Percentiles rank a stretch among this genome's conserved stretches.
Conservation (phyloP, 2,329 filamentous ascomycete species). For the Diplodia corticola region DNA sequence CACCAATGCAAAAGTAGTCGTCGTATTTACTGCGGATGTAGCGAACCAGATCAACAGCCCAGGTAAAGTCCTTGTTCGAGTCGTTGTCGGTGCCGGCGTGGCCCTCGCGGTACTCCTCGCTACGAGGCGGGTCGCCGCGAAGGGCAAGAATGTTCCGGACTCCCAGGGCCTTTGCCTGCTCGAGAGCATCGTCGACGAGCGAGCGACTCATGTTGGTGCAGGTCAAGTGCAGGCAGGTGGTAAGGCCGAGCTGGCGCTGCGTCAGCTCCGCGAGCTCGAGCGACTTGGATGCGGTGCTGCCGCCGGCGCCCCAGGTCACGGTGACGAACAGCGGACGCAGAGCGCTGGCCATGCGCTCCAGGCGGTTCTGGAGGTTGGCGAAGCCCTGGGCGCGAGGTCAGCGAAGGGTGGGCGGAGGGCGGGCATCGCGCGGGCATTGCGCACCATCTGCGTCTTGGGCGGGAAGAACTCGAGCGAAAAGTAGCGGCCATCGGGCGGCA, state of each 20-base stretch:
- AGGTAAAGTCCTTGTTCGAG: constrained; percentile 77
- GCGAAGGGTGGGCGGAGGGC: constrained; percentile 1
- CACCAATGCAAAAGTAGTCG: constrained; percentile 94
- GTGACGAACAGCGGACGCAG: constrained; percentile 92
- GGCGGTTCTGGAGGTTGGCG: constrained; percentile 86
- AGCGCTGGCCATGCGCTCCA: constrained; percentile 92
- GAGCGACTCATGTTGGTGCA: constrained; percentile 95
- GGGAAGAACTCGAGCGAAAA: constrained; percentile 99
- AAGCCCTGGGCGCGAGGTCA: constrained; percentile 61
- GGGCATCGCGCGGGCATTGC: constrained; percentile 12
- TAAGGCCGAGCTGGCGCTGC: constrained; percentile 86
- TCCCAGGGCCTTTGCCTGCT: constrained; percentile 85
- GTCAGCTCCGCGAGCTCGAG: constrained; percentile 94
- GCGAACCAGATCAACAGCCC: constrained; percentile 83
- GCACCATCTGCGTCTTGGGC: constrained; percentile 86
- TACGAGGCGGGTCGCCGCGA: constrained; percentile 84
- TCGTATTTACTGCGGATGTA: constrained; percentile 86
- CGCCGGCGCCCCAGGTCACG: constrained; percentile 96
- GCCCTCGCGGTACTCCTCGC: constrained; percentile 75
- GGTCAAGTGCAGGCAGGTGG: constrained; percentile 92
- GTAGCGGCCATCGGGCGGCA: constrained; percentile 79
- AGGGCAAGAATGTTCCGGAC: constrained; percentile 93
- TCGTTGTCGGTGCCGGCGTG: constrained; percentile 60
- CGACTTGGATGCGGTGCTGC: constrained; percentile 86
- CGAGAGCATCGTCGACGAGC: constrained; percentile 83